Evolutionary conservation across 2,329 filamentous ascomycete genomes (phyloP).

Genomic region (Pestalotiopsis sp.): DNA sequence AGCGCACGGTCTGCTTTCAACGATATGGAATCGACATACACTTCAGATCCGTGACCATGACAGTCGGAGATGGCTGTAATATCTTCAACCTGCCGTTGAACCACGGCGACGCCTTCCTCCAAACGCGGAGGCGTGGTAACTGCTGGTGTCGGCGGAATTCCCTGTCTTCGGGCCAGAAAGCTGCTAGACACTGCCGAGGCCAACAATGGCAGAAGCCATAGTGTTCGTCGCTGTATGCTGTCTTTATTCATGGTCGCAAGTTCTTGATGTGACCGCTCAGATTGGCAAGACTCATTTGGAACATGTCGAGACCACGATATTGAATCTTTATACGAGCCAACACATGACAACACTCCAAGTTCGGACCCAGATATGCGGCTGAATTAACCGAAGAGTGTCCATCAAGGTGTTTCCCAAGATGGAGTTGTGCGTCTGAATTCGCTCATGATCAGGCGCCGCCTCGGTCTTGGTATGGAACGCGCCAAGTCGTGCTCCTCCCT

Average conservation of each 20-base stretch:
- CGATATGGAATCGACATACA: too few relatives aligned
- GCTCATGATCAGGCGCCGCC: not conserved
- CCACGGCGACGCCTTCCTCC: not conserved
- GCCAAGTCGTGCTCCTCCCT: not conserved
- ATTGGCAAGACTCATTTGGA: not conserved
- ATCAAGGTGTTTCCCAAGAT: constrained; percentile 1
- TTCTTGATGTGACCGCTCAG: not conserved
- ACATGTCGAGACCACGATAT: not conserved
- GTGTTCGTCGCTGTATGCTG: not conserved
- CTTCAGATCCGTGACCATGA: not conserved
- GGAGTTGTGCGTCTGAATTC: not conserved
- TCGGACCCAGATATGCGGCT: not conserved
- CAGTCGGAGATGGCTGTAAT: not conserved
- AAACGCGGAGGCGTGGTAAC: not conserved
- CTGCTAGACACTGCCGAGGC: not conserved
- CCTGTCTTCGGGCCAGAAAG: not conserved
- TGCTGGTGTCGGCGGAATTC: not conserved
- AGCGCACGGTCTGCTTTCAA: too few relatives aligned
- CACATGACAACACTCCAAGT: not conserved
- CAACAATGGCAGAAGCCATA: not conserved
- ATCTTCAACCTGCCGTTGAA: not conserved
- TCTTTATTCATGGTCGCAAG: not conserved
- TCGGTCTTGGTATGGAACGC: not conserved
- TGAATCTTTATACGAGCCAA: not conserved
- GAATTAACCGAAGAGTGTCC: not conserved